Base-by-base conservation (phyloP, 2,329 filamentous ascomycete species). In the Mycosphaerella sp. region DNA sequence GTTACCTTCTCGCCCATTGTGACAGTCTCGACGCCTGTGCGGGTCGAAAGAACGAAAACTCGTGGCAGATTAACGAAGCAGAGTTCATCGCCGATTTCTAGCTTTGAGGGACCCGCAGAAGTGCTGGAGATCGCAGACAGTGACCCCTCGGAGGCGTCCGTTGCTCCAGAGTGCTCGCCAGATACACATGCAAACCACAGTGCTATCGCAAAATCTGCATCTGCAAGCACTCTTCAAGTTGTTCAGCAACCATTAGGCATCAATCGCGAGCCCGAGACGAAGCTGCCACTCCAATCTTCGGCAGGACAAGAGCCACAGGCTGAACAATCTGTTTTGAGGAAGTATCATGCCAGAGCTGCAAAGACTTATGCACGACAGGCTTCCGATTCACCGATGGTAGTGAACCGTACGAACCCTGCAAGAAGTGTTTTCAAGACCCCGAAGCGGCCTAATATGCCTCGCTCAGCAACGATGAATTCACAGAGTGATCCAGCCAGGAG, bases 1-100 rank as follows among this genome's bases (percentile, higher is more conserved):
- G 52, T 54, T 40, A 50, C 52, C 1, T 54, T 54, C 28, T 50
- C 48, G 6, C 52, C 52, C 6, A 13, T 50, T 8, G 52, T 54
- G 9, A 47, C 44, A 7, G 47, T 54, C 10, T 42, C 47, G 5
- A 54, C 47, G 6, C 42, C 46, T 16, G 28, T 39, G 35, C 35
- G 36, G 13, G 16, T 44, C 14, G 28, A 13, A 36, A 37, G 10
- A 27, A 14, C 10, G 2, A 43, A 25, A 41, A 21, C 36, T 32
- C 18, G 48, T 13, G 35, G 13, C 3, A 28, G 32, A 36, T 32
- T 16, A 9, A 37, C 17, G 21, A 44, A 25, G 9, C 40, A 37
- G 12, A 34, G 39, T 9, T 6, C 17, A 1, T 30, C 18, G 9
- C 32, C 41, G 13, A 18, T 14, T n/a, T 16, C 27, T 30, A 32